Evolutionary conservation across 805 yeast genomes (phyloP).

Genomic region (Schwanniomyces occidentalis): DNA sequence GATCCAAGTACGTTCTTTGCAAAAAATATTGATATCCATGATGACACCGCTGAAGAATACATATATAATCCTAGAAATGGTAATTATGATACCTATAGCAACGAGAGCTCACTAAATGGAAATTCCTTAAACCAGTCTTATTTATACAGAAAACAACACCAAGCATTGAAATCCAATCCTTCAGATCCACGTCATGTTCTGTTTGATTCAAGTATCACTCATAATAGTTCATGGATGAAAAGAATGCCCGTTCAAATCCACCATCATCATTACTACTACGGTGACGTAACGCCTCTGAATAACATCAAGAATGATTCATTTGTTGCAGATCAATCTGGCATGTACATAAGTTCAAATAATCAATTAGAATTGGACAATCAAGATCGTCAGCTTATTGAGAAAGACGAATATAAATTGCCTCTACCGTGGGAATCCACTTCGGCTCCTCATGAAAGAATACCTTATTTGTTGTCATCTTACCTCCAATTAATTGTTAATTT

Average conservation of each 20-base stretch:
- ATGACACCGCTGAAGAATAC: conserved; percentile 11
- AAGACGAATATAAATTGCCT: conserved; percentile 38
- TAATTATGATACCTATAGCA: conserved; percentile 14
- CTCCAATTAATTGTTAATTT: conserved; percentile 57
- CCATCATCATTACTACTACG: conserved; percentile 47
- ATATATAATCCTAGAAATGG: conserved; percentile 16
- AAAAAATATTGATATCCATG: not conserved
- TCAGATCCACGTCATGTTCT: not conserved
- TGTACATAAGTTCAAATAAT: no score
- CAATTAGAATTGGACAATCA: not conserved
- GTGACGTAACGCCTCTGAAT: conserved; percentile 5
- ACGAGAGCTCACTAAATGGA: conserved; percentile 2
- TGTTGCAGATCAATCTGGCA: no score
- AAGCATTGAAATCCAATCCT: conserved; percentile 1
- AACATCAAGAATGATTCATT: not conserved
- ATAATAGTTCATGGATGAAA: conserved; percentile 3
- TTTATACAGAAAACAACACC: conserved; percentile 13
- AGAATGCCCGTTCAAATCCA: conserved; percentile 30
- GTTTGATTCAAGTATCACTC: no score
- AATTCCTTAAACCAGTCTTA: conserved; percentile 15
- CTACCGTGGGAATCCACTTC: conserved; percentile 58
- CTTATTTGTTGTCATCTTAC: conserved; percentile 62
- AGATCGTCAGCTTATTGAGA: not conserved
- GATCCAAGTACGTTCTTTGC: conserved; percentile 16
- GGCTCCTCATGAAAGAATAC: conserved; percentile 50